phyloP scores from a whole-genome alignment of 2,329 filamentous ascomycete genomes.

The Trichophyton benhamiae region DNA sequence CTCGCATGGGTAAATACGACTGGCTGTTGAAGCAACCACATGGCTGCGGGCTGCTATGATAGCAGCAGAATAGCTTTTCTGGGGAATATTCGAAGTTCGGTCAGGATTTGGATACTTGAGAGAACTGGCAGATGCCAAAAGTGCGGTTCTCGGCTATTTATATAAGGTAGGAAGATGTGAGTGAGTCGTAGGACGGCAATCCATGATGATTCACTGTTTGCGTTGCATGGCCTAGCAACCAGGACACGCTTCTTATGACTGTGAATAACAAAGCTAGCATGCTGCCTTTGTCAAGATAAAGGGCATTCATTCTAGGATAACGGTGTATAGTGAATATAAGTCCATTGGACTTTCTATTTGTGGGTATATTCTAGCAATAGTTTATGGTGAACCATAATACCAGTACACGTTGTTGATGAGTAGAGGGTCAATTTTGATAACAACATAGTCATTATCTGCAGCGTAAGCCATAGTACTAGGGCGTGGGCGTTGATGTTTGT shows the following conservation, averaged over 20 bases:
- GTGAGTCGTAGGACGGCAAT: background rate
- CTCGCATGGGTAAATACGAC: background rate
- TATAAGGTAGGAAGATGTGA: no score
- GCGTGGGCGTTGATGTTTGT: background rate
- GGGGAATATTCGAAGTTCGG: no score
- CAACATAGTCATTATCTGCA: background rate
- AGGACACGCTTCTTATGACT: background rate
- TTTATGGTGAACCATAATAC: no score
- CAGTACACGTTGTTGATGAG: no score
- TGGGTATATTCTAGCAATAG: no score
- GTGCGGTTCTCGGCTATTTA: background rate
- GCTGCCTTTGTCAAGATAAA: background rate
- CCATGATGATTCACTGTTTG: background rate
- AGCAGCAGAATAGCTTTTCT: background rate
- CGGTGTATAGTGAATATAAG: no score
- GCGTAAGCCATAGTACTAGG: background rate
- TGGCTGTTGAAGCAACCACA: background rate
- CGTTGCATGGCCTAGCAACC: background rate
- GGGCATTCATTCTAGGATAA: no score
- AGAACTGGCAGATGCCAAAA: background rate
- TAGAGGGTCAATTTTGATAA: no score
- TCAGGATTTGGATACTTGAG: no score
- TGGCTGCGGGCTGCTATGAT: background rate
- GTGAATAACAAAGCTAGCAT: background rate
- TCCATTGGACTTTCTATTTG: no score